These are phyloP conservation scores for Falciphora oryzae DNA, from an alignment of 2,329 filamentous ascomycete species.

Conservation along the genomic window DNA sequence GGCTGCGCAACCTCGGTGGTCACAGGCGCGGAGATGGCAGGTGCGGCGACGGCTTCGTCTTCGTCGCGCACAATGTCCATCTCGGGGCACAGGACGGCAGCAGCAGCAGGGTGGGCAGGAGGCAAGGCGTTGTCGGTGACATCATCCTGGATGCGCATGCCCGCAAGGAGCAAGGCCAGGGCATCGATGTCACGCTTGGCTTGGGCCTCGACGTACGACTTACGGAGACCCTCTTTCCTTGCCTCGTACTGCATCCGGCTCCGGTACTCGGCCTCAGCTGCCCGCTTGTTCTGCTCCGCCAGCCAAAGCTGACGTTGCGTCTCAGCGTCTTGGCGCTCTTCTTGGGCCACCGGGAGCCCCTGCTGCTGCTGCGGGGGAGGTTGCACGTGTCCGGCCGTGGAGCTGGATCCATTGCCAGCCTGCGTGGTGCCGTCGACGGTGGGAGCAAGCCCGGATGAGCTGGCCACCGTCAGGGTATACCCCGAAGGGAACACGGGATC, in stretches of 20 bases:
- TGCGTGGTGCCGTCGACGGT: neutral
- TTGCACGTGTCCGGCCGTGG: neutral
- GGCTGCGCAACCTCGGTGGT: neutral
- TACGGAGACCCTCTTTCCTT: too few relatives aligned
- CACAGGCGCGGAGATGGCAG: too few relatives aligned
- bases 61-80: neutral
- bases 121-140: too few relatives aligned
- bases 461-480: neutral
- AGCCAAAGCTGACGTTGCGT: too few relatives aligned
- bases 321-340: too few relatives aligned
- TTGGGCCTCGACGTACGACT: too few relatives aligned
- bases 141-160: neutral
- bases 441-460: neutral
- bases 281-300: too few relatives aligned
- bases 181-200: too few relatives aligned
- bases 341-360: neutral
- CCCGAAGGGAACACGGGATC: neutral
- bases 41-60: neutral
- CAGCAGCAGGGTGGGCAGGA: neutral
- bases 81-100: neutral
- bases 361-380: neutral
- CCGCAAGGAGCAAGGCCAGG: neutral
- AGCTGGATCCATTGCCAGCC: too few relatives aligned
- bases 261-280: too few relatives aligned
- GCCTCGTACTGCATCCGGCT: too few relatives aligned